Evolutionary conservation across 2,329 filamentous ascomycete species (phyloP).

Genomic region (Epicoccum sorghinum): DNA sequence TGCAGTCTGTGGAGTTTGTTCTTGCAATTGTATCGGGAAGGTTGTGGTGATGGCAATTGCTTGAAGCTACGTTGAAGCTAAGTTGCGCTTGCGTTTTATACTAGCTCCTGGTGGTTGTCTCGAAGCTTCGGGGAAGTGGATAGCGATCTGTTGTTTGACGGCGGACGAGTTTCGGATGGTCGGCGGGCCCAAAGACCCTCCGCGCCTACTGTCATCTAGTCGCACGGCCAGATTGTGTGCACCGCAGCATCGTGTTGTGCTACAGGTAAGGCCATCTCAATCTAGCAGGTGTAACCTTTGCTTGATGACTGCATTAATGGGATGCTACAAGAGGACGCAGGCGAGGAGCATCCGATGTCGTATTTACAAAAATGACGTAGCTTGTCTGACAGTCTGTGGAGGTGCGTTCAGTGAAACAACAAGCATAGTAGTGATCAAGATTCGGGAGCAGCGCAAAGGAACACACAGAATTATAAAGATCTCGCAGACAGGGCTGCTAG

Average conservation of each 20-base stretch:
- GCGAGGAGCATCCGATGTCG: background rate
- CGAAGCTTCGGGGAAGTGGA: constrained; percentile 10
- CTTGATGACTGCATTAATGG: background rate
- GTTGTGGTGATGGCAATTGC: background rate
- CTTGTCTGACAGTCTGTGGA: background rate
- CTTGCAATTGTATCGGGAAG: background rate
- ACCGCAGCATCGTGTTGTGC: background rate
- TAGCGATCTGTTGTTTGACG: background rate
- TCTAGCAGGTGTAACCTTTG: background rate
- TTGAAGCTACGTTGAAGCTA: background rate
- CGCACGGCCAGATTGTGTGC: constrained; percentile 7
- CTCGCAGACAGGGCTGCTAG: background rate
- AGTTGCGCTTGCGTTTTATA: constrained; percentile 1
- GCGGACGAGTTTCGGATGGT: constrained; percentile 17
- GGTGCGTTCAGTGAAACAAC: background rate
- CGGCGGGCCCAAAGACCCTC: constrained; percentile 7
- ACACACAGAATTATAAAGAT: background rate
- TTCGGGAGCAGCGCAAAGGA: too few species aligned
- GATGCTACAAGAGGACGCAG: background rate
- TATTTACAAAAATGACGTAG: background rate
- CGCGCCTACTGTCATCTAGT: background rate
- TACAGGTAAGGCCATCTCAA: background rate
- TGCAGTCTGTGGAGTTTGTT: background rate
- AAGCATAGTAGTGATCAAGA: background rate
- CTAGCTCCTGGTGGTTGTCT: constrained; percentile 5